Evolutionary conservation across 495 filamentous ascomycete genomes (phyloP).

Genomic region (Neurospora sp.): DNA sequence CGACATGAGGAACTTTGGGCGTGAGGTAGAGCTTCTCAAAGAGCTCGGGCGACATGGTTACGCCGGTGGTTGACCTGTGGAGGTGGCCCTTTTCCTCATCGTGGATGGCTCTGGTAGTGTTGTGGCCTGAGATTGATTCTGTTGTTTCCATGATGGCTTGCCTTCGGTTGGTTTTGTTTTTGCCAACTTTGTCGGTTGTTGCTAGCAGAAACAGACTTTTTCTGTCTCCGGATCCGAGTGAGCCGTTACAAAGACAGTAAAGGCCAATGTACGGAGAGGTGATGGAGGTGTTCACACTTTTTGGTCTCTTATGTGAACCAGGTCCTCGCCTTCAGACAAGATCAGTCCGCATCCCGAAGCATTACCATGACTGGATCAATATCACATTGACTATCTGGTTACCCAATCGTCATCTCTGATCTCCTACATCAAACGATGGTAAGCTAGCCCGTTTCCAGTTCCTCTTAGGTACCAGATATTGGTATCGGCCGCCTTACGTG

Average conservation of each 20-base stretch:
- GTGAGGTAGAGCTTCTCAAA: constrained; percentile 51
- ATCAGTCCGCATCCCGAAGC: not conserved
- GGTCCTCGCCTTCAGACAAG: not conserved
- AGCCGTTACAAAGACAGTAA: not conserved
- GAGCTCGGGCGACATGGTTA: constrained; percentile 43
- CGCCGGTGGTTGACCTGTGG: constrained; percentile 24
- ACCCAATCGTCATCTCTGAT: not conserved
- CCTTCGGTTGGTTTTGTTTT: not conserved
- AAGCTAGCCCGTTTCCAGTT: not conserved
- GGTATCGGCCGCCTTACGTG: not conserved
- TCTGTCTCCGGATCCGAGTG: not conserved
- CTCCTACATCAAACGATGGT: not conserved
- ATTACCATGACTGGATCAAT: not conserved
- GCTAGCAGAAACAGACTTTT: too few relatives aligned
- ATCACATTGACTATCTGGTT: not conserved
- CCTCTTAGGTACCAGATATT: not conserved
- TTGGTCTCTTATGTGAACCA: not conserved
- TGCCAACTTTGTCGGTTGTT: not conserved
- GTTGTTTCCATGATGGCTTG: not conserved
- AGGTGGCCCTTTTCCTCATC: constrained; percentile 31
- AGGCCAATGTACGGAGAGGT: not conserved
- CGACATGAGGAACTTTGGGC: constrained; percentile 38
- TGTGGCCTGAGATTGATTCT: constrained; percentile 1
- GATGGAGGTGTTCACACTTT: not conserved
- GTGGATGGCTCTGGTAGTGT: constrained; percentile 2